Evolutionary conservation across 345 rosid species (phyloP).

Genomic region (Firmiana major): DNA sequence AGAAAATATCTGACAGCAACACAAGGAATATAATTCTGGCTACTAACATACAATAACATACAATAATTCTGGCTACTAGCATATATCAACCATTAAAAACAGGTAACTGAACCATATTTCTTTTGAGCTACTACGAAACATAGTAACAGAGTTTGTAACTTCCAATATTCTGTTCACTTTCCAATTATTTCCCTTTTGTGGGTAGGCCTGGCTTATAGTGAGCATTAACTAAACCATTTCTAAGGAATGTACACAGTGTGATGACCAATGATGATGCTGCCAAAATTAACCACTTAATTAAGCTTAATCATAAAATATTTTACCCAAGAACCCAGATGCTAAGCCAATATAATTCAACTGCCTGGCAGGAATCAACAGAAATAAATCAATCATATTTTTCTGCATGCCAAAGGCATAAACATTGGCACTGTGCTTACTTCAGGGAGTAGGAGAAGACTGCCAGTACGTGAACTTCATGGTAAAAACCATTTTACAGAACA

Average conservation of each 20-base stretch:
- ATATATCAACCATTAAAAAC: not conserved
- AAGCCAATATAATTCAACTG: not conserved
- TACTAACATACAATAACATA: not conserved
- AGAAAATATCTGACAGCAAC: not conserved
- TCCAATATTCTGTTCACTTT: not conserved
- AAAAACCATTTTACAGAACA: not conserved
- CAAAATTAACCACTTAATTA: not conserved
- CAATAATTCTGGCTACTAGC: not conserved
- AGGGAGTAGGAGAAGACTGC: not conserved
- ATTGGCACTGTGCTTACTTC: not conserved
- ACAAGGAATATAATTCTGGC: not conserved
- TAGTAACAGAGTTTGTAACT: not conserved
- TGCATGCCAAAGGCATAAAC: not conserved
- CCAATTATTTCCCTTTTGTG: not conserved
- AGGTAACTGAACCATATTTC: not conserved
- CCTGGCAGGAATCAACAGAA: not conserved
- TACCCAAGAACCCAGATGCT: not conserved
- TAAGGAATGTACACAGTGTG: not conserved
- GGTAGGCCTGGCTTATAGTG: not conserved
- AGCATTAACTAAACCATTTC: not conserved
- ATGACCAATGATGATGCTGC: not conserved
- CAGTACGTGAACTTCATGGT: not conserved
- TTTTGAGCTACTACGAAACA: not conserved
- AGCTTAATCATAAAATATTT: not conserved
- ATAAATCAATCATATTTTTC: not conserved